Base-by-base conservation (phyloP, 129 eudicot species). In the Centaurea solstitialis region DNA sequence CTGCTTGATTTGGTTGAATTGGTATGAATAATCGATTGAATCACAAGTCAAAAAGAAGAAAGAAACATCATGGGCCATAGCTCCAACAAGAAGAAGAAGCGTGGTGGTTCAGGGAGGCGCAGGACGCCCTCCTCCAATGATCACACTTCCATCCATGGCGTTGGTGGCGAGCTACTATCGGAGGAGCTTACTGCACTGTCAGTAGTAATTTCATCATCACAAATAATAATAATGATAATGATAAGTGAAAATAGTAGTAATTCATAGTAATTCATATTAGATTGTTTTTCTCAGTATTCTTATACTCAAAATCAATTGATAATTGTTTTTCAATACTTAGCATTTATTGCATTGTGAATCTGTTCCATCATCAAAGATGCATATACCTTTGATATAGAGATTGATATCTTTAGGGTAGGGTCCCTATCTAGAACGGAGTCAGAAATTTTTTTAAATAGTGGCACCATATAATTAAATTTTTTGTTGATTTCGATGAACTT, bases 181-280 rank as follows among this genome's bases (percentile, higher is more conserved):
- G 99, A 95, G 83, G 99, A 95, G 74, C 70, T 95, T 39, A 95
- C 97, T n/a, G 99, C 97, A 17, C 61, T 95, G 99, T 95, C 17
- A 82, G 90, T 79, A 21, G n/a, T n/a, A n/a, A 23, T 28, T 78
- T 78, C 50, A 0, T 20, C 23, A 0, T 50, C 1, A 40, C 45
- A 40, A 39, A 30, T 3, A 30, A 30, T 30, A 30, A 30, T 30
- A 1, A 30, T 30, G n/a, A n/a, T n/a, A n/a, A n/a, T n/a, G n/a
- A n/a, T 30, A 30, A 30, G 35, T 30, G 35, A 30, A 30, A 30
- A 50, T 13, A 12, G 1, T 50, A 47, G 13, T 17, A 47, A 47
- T 47, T 47, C 59, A 47, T 47, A 12, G n/a, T n/a, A n/a, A n/a
- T n/a, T n/a, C n/a, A n/a, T n/a, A n/a, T 47, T 3, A 17, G 1